Evolutionary conservation across 495 filamentous ascomycete genomes (phyloP).

Genomic region (Cetradonia linearis): DNA sequence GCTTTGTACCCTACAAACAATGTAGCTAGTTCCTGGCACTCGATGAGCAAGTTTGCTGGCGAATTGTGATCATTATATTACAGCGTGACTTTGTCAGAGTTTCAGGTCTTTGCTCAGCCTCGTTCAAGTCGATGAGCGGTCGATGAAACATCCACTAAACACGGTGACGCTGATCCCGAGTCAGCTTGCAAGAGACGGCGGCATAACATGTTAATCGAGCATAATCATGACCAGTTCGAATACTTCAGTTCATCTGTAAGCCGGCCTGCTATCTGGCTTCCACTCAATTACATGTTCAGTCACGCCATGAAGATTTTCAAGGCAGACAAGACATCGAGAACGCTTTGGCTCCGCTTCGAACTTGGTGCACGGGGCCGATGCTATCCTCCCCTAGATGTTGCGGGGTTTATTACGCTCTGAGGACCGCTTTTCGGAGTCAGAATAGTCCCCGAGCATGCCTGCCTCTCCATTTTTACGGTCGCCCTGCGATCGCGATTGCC

Average conservation of each 20-base stretch:
- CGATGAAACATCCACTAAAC: constrained; percentile 9
- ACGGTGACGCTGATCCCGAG: constrained; percentile 3
- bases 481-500: background rate
- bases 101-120: constrained; percentile 6
- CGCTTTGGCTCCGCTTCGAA: background rate
- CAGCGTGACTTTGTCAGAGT: background rate
- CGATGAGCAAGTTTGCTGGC: constrained; percentile 3
- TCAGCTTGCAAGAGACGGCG: background rate
- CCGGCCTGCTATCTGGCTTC: background rate
- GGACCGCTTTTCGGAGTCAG: background rate
- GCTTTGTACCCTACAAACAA: background rate
- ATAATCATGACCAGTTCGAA: background rate
- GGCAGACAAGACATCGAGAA: background rate
- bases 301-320: background rate
- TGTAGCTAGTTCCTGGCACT: background rate
- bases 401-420: background rate
- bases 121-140: constrained; percentile 5
- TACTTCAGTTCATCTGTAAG: background rate
- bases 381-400: background rate
- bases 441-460: background rate
- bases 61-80: constrained; percentile 1
- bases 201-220: background rate
- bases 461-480: background rate
- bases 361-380: background rate
- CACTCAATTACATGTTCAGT: background rate